phyloP scores from a whole-genome alignment of 2,329 filamentous ascomycete species.

The Colletotrichum sp. region DNA sequence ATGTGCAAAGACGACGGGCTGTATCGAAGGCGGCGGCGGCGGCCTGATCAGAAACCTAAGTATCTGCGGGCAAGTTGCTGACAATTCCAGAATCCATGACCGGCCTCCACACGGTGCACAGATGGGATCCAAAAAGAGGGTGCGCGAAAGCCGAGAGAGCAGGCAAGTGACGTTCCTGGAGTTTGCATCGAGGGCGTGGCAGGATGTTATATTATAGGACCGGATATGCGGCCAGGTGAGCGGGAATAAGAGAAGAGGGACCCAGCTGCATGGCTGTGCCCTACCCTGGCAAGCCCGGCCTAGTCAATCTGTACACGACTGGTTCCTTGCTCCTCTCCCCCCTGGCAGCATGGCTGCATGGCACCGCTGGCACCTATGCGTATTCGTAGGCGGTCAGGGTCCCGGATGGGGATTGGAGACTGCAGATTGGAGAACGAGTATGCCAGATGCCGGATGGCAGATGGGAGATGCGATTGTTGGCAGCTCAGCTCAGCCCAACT shows the following conservation, averaged over 20 bases:
- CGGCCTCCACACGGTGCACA: not conserved
- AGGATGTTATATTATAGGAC: slow-evolving; percentile 10
- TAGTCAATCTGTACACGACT: not conserved
- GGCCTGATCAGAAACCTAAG: not conserved
- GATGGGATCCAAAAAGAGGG: not conserved
- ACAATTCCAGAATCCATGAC: not conserved
- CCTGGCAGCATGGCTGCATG: not conserved
- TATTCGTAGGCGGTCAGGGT: not conserved
- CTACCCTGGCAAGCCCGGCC: not conserved
- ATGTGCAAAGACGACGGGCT: not conserved
- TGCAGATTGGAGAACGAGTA: not conserved
- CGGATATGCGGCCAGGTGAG: not conserved
- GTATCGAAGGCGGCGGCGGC: not conserved
- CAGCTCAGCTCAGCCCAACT: not conserved
- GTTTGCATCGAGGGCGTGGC: not conserved
- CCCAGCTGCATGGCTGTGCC: not conserved
- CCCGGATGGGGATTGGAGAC: not conserved
- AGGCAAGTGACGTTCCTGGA: not conserved
- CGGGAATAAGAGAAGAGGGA: slow-evolving; percentile 13
- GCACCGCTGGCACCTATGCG: not conserved
- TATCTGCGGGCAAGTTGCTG: not conserved
- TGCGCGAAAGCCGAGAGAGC: not conserved
- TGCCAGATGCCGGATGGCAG: not conserved
- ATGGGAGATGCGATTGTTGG: not conserved
- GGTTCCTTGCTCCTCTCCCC: not conserved